Base-by-base conservation (phyloP, 1,284 basidiomycete species). In the Laetiporus sulphureus region DNA sequence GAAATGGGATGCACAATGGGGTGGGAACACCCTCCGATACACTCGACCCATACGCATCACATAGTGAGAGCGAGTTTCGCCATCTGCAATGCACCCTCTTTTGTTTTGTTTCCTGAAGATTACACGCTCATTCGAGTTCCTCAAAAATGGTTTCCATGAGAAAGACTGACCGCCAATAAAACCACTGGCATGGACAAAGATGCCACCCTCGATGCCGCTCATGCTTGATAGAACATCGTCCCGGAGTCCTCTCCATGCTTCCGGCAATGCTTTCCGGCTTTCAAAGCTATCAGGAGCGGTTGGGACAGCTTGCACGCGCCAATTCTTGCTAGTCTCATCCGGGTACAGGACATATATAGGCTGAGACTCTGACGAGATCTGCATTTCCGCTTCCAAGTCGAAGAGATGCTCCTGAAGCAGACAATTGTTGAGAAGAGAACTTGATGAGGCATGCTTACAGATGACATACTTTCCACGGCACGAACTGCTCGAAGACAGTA, bases 251-350 rank as follows among this genome's bases (percentile, higher is more conserved):
- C 94, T 75, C 95, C 96, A 99, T 45, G 73, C 69, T 63, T 97
- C 92, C 2, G 96, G 95, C 29, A 99, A 69, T 1, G 91, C 81
- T 62, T 95, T 96, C 34, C 96, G 77, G 62, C 85, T 93, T 59
- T 84, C 78, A 57, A 99, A 99, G 56, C 84, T 88, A 55, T 91
- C 87, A 2, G 85, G 69, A 2, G 80, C 73, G 38, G 84, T 68
- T 12, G 95, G 88, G 12, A 99, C 90, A 12, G 93, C 93, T 61
- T 98, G 95, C 36, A 99, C 70, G 36, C 96, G 82, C 95, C 95
- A 99, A 58, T 83, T 91, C 20, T 70, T 74, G 15, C 64, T 70
- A 1, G 67, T 70, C 56, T 87, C 84, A 57, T 99, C 95, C 3
- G 91, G 90, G 62, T 98, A 99, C 42, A 99, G 69, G 42, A 95